Evolutionary conservation across 2,329 filamentous ascomycete species (phyloP), one percentile per base, ranked within the genome.

Genomic region (Aspergillus proliferans): DNA sequence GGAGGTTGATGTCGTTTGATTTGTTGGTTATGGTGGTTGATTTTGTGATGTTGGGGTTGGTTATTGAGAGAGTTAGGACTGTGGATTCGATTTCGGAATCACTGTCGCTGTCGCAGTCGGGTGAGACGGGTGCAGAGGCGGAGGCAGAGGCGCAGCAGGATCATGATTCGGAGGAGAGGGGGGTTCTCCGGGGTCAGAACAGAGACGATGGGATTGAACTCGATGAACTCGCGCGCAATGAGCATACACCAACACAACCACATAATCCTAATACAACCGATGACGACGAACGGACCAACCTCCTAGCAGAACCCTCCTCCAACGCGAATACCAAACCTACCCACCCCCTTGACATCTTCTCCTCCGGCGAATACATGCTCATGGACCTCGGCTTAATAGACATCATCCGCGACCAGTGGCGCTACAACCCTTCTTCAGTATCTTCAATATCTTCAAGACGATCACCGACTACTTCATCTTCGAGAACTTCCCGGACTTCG

Each of bases 151-250:
- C 60, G 30, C 55, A 53, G 22, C 81, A 83, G 58, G 79, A 82
- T 57, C 70, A 79, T 49, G 81, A 84, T 54, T 70, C 76, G 5
- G 82, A 84, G 66, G 82, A 84, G 62, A 73, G 78, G 26, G 81
- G 81, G 2, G 62, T 81, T 3, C 57, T 74, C 15, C 71, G 72
- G 47, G 61, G 59, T 49, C 73, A 15, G 64, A 22, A 33, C 10
- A 3, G 18, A 45, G 40, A 44, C 21, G 59, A 71, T 7, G 72
- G 70, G 43, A 65, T 71, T 38, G 73, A 75, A 52, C 59, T 71
- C 52, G 68, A 74, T 43, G 58, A 63, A 47, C 39, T 70, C 46
- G 58, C 65, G 43, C 43, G 61, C 8, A 50, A 56, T 21, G 53
- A 54, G 15, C n/a, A 43, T 14, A 43, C 54, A n/a, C 30, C 41